These are phyloP conservation scores for Chrysosporium keratinophilum DNA, from an alignment of 2,329 filamentous ascomycete species.

Conservation along the genomic window DNA sequence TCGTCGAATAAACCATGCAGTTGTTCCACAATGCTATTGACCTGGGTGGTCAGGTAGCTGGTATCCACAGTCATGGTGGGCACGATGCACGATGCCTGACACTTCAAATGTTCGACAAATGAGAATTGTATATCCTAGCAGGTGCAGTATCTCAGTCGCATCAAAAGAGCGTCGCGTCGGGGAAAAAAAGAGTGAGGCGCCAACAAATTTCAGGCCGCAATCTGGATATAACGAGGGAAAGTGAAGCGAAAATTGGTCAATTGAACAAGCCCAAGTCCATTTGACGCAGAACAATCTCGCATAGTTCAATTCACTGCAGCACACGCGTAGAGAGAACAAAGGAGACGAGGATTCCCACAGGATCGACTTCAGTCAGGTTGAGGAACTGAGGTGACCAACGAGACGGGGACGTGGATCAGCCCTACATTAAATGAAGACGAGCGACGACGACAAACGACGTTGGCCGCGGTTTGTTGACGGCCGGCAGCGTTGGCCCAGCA, in stretches of 20 bases:
- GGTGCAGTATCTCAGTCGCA: background rate
- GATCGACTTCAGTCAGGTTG: background rate
- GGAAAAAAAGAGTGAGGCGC: slow-evolving; percentile 9
- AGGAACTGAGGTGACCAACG: background rate
- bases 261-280: slow-evolving; percentile 11
- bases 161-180: background rate
- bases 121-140: background rate
- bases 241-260: slow-evolving; percentile 7
- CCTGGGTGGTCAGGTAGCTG: slow-evolving; percentile 85
- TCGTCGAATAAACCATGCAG: slow-evolving; percentile 94
- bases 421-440: no score
- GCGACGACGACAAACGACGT: no score
- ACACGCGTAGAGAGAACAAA: background rate
- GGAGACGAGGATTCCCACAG: background rate
- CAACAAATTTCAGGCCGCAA: background rate
- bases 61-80: slow-evolving; percentile 60
- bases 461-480: slow-evolving; percentile 23
- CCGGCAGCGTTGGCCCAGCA: slow-evolving; percentile 26
- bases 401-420: background rate
- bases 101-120: background rate
- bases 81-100: background rate
- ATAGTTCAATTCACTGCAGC: slow-evolving; percentile 2
- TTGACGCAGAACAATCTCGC: slow-evolving; percentile 5
- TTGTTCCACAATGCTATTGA: slow-evolving; percentile 85
- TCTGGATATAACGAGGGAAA: background rate